Conservation (phyloP, 257 asterid species). For the Forsythia viridissima region DNA sequence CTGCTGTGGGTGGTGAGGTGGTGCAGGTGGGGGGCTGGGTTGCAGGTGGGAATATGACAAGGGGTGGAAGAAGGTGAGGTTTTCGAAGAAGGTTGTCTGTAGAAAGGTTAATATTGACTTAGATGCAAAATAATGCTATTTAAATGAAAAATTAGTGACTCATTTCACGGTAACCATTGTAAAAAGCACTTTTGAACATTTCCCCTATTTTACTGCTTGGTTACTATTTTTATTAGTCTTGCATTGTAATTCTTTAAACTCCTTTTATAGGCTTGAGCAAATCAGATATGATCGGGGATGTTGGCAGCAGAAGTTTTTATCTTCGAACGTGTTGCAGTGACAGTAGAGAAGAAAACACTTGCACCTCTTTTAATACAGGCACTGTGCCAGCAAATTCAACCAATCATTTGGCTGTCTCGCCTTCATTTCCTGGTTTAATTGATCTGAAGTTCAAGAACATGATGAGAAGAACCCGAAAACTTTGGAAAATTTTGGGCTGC, state of each 20-base stretch:
- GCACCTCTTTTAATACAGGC: slow-evolving; percentile 19
- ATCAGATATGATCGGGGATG: slow-evolving; percentile 63
- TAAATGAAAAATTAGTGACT: background rate
- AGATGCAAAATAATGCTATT: background rate
- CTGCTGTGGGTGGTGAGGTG: too few species aligned
- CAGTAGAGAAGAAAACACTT: slow-evolving; percentile 13
- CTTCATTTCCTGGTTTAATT: slow-evolving; percentile 26
- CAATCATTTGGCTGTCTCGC: background rate
- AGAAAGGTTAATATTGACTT: background rate
- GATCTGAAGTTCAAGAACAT: slow-evolving; percentile 32
- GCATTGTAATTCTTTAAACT: background rate
- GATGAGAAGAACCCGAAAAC: slow-evolving; percentile 33
- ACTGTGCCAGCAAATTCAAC: background rate
- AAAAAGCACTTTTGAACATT: background rate
- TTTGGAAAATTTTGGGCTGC: slow-evolving; percentile 59
- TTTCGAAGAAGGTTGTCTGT: background rate
- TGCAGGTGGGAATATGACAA: too few species aligned
- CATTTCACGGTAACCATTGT: background rate
- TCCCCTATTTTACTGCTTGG: background rate
- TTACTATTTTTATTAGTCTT: background rate
- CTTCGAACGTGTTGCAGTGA: slow-evolving; percentile 43
- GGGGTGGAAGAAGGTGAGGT: background rate
- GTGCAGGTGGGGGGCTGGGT: background rate
- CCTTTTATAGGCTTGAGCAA: slow-evolving; percentile 55
- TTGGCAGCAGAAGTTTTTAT: slow-evolving; percentile 67